Percentiles rank a stretch among this genome's conserved stretches.
Evolutionary conservation across 2,329 filamentous ascomycete genomes (phyloP).

Genomic region (Fusarium beomiforme): DNA sequence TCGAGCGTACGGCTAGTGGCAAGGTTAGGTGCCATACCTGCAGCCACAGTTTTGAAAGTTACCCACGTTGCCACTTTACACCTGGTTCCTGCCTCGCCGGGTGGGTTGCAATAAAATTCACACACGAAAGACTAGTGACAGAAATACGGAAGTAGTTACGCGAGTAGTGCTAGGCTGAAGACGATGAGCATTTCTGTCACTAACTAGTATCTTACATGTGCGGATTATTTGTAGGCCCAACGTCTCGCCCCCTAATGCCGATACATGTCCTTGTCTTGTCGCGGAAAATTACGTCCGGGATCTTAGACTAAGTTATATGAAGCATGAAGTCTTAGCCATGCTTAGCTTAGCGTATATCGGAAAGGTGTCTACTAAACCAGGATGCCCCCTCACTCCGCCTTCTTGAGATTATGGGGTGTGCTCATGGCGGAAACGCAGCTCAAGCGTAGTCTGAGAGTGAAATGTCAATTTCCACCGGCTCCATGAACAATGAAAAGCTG

Average conservation of each 20-base stretch:
- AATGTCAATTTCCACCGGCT: background rate
- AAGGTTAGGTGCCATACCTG: background rate
- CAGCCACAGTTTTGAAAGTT: background rate
- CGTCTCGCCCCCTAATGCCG: background rate
- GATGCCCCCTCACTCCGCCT: background rate
- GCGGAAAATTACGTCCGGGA: background rate
- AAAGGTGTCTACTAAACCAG: background rate
- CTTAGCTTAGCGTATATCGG: background rate
- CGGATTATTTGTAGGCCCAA: background rate
- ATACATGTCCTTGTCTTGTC: background rate
- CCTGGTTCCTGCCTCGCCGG: background rate
- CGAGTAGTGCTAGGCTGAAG: too few species aligned
- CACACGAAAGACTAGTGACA: background rate
- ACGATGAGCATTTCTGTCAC: too few species aligned
- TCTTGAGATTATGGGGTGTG: background rate
- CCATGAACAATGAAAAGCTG: background rate
- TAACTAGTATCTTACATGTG: background rate
- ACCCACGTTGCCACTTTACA: background rate
- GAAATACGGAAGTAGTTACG: background rate
- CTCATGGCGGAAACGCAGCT: background rate
- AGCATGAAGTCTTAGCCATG: background rate
- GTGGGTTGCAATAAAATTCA: background rate
- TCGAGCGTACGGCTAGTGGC: background rate
- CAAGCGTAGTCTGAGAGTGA: background rate
- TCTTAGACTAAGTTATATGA: too few species aligned